Percentiles rank a stretch among this genome's conserved stretches.
Conservation (phyloP, 345 rosid genomes). For the Hibiscus trionum region DNA sequence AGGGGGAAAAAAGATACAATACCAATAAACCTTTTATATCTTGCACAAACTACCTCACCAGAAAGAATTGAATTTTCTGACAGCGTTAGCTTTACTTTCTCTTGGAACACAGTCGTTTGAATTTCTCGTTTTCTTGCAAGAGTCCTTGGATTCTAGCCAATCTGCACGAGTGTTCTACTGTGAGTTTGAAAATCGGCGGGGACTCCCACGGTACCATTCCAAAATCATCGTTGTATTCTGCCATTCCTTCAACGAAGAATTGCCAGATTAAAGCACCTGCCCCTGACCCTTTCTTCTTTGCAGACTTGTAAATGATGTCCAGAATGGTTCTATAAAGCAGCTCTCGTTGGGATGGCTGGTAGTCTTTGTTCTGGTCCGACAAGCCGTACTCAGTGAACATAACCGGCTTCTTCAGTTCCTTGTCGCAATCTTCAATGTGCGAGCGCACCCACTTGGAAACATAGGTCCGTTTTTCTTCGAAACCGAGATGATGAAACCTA, state of each 20-base stretch:
- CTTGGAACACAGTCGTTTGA: constrained; percentile 40
- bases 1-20: constrained; percentile 1
- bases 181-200: constrained; percentile 42
- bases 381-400: constrained; percentile 81
- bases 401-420: constrained; percentile 68
- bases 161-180: constrained; percentile 64
- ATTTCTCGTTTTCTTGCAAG: constrained; percentile 20
- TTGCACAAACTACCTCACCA: background rate
- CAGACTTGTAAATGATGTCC: constrained; percentile 57
- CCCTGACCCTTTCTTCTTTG: constrained; percentile 62
- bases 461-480: constrained; percentile 57
- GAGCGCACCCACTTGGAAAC: constrained; percentile 78
- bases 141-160: constrained; percentile 40
- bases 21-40: background rate
- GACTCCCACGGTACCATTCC: constrained; percentile 80
- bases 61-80: background rate
- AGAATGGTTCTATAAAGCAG: constrained; percentile 44
- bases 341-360: constrained; percentile 50
- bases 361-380: constrained; percentile 70
- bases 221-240: constrained; percentile 71
- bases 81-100: constrained; percentile 18
- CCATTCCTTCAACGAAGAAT: constrained; percentile 72
- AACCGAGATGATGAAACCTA: constrained; percentile 59
- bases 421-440: constrained; percentile 84
- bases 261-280: constrained; percentile 89